A percentile compares a stretch with the other conserved stretches of the same genome.
Conservation (phyloP, 2,329 filamentous ascomycete species). For the Juglanconis juglandina region DNA sequence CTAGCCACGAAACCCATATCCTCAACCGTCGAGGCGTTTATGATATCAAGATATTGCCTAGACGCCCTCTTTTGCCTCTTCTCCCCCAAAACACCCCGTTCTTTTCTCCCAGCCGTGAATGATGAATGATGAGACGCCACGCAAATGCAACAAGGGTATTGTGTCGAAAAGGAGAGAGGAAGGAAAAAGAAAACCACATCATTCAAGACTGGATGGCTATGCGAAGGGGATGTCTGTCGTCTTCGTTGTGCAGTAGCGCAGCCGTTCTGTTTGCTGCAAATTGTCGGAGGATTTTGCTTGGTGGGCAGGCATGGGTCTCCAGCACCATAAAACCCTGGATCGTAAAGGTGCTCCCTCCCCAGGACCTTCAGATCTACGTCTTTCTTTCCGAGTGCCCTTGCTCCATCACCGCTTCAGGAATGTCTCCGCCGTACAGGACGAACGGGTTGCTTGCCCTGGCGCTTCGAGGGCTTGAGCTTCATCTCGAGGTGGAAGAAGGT, state of each 20-base stretch:
- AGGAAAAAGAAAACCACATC: not conserved
- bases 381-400: too few relatives aligned
- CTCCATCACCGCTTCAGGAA: not conserved
- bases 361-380: too few relatives aligned
- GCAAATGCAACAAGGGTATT: constrained; percentile 16
- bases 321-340: too few relatives aligned
- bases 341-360: too few relatives aligned
- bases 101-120: constrained; percentile 2
- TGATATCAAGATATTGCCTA: not conserved
- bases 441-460: constrained; percentile 43
- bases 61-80: not conserved
- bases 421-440: not conserved
- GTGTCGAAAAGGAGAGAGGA: not conserved
- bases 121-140: constrained; percentile 4
- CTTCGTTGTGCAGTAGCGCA: not conserved
- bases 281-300: too few relatives aligned
- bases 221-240: not conserved
- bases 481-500: constrained; percentile 58
- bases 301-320: not conserved
- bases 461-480: constrained; percentile 57
- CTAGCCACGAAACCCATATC: not conserved
- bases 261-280: too few relatives aligned
- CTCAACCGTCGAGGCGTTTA: not conserved
- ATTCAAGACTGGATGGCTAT: not conserved
- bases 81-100: not conserved